phyloP scores from a whole-genome alignment of 2,329 filamentous ascomycete species.

The Hawksworthiomyces lignivorus region DNA sequence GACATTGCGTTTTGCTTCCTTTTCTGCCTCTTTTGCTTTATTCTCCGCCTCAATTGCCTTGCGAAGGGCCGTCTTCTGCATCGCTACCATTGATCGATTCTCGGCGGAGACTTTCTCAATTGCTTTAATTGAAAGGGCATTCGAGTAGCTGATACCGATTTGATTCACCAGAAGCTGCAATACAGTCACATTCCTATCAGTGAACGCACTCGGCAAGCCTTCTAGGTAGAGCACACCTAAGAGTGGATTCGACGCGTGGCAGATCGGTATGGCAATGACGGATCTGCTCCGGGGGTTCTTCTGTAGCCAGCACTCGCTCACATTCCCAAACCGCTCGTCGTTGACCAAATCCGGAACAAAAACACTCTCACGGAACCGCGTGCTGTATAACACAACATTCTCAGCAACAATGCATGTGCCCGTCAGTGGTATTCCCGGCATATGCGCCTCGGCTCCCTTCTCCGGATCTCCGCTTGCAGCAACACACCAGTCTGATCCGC shows the following conservation, averaged over 20 bases:
- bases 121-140: constrained; percentile 59
- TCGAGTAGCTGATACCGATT: constrained; percentile 65
- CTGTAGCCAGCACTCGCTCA: constrained; percentile 60
- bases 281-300: constrained; percentile 63
- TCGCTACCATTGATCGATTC: constrained; percentile 68
- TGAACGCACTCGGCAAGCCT: constrained; percentile 66
- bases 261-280: constrained; percentile 73
- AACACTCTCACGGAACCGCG: constrained; percentile 67
- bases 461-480: constrained; percentile 69
- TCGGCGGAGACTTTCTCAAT: constrained; percentile 71
- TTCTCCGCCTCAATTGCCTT: constrained; percentile 66
- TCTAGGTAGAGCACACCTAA: constrained; percentile 71
- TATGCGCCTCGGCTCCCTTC: constrained; percentile 57
- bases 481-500: constrained; percentile 58
- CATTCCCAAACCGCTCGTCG: constrained; percentile 72
- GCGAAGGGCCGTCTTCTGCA: constrained; percentile 65
- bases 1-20: constrained; percentile 69
- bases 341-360: constrained; percentile 66
- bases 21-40: constrained; percentile 70
- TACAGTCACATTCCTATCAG: constrained; percentile 62
- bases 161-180: constrained; percentile 69
- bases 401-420: constrained; percentile 63
- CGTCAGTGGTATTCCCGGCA: constrained; percentile 55
- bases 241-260: constrained; percentile 62
- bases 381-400: constrained; percentile 69